Percentiles rank a stretch among this genome's conserved stretches.
phyloP scores from a whole-genome alignment of 192 early-diverging fungal species.

The Backusella circina region DNA sequence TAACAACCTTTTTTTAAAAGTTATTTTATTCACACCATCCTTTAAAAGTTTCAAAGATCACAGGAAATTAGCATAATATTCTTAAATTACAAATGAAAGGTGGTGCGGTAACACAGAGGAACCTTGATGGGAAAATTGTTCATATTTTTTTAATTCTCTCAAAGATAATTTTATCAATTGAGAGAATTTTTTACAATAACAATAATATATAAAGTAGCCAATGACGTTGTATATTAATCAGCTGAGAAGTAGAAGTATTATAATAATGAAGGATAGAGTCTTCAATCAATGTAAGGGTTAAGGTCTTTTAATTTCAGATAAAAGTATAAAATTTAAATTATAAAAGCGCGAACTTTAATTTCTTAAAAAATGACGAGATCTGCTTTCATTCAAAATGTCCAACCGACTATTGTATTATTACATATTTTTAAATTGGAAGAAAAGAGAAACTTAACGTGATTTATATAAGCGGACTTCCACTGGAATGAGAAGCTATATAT shows the following conservation, averaged over 20 bases:
- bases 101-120: background rate
- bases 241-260: too few species aligned
- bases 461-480: background rate
- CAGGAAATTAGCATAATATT: background rate
- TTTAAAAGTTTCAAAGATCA: background rate
- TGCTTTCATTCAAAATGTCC: background rate
- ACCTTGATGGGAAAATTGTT: background rate
- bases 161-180: background rate
- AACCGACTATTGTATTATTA: background rate
- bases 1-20: too few species aligned
- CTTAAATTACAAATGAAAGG: background rate
- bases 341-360: background rate
- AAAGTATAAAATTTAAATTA: too few species aligned
- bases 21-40: background rate
- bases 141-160: background rate
- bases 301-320: too few species aligned
- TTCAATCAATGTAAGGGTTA: too few species aligned
- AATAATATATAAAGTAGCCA: too few species aligned
- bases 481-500: background rate
- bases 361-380: background rate
- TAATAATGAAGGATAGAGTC: too few species aligned
- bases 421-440: background rate
- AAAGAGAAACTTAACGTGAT: background rate
- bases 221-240: too few species aligned
- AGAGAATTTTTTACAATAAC: too few species aligned